Conservation (phyloP, 1,139 yeast species). For the Suhomyces bokatorum region DNA sequence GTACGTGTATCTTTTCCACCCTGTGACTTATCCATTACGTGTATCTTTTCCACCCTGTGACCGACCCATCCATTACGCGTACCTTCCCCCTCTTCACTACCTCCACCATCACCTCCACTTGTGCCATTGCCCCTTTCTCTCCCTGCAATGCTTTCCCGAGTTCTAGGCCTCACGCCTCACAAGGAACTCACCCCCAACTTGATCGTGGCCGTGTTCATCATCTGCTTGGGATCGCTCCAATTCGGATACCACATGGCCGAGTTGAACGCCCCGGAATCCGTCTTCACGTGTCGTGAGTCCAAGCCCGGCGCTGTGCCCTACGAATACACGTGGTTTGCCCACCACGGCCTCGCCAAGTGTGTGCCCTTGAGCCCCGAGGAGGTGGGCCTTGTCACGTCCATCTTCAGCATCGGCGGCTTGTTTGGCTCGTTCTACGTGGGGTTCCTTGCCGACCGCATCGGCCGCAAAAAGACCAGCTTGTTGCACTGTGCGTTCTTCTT, state of each 20-base stretch:
- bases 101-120: too few relatives aligned
- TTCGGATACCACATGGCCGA: conserved; percentile 55
- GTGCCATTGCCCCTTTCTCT: too few relatives aligned
- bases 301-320: conserved; percentile 36
- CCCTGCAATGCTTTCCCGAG: not conserved
- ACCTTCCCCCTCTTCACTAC: too few relatives aligned
- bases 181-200: conserved; percentile 26
- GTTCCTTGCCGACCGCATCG: conserved; percentile 61
- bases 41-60: too few relatives aligned
- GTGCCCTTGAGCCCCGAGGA: conserved; percentile 63
- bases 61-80: too few relatives aligned
- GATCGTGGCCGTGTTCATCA: conserved; percentile 32
- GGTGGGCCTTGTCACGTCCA: conserved; percentile 78
- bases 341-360: conserved; percentile 43
- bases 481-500: conserved; percentile 57
- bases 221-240: conserved; percentile 49
- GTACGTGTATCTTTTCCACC: not conserved
- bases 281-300: conserved; percentile 37
- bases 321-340: conserved; percentile 40
- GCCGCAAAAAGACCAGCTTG: conserved; percentile 61
- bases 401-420: conserved; percentile 85
- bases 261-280: conserved; percentile 46
- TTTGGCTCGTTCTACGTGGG: conserved; percentile 78
- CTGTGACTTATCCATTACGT: too few relatives aligned
- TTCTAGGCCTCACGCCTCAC: conserved; percentile 2